Evolutionary conservation across 1,284 basidiomycete species (phyloP), one percentile per base, ranked within the genome.

Genomic region (Pseudomicrostroma phylloplanum): DNA sequence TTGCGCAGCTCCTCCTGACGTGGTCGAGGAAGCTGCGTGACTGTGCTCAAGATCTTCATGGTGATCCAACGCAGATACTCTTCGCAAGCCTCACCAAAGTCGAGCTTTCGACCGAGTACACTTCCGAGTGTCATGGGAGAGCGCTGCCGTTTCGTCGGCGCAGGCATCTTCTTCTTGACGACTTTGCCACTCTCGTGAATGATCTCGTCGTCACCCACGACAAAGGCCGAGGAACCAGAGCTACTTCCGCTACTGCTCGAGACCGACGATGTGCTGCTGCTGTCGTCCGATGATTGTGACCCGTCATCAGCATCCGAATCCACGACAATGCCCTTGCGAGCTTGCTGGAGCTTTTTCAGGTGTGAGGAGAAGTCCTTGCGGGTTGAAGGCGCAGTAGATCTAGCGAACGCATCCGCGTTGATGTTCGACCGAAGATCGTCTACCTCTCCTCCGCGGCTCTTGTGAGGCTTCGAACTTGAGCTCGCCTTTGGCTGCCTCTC

Each of bases 371-470:
- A 40, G 21, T 63, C 61, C 15, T 67, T 65, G 51, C 69, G 69
- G 36, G 66, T 61, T 11, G 62, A 46, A 1, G 59, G 54, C 2
- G 62, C 69, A 0, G 69, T 67, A 1, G 67, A 69, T 0, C 69
- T 61, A 19, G 62, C 63, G 53, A 69, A 65, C 0, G 69, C 67
- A 57, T 71, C 66, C n/a, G 66, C 67, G 59, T 71, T 71, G 43
- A 71, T 59, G 42, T 69, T 59, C 19, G 65, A 66, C 9, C 55
- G 60, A 6, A 71, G 67, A 6, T 71, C 67, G 48, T 23, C 57
- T 41, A 57, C 54, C 40, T 21, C 26, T 6, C 15, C 56, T 17
- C 46, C 30, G 4, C 9, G 30, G 30, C 9, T 3, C 30, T 36
- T 36, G 30, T 36, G 30, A 36, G 30, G 3, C 9, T 36, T 36